Conservation (phyloP, 1,284 basidiomycete genomes). For the Irpex lacteus region DNA sequence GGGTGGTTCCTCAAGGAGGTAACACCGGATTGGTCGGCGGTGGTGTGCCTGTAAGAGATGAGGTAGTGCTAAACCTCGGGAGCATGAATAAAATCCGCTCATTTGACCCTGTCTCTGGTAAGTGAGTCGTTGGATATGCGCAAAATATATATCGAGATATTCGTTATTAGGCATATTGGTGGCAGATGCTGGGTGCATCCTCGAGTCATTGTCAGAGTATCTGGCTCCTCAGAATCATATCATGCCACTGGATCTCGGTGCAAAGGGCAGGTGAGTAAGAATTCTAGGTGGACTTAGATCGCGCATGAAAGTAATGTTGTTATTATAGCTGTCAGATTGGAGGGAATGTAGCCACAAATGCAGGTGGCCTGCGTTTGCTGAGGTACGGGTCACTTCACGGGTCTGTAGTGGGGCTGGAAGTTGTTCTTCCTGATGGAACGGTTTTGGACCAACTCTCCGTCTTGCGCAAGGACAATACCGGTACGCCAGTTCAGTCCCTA, state of each 20-base stretch:
- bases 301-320: background rate
- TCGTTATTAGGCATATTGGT: constrained; percentile 59
- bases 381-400: constrained; percentile 97
- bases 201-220: constrained; percentile 89
- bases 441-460: constrained; percentile 83
- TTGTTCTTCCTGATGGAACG: constrained; percentile 96
- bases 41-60: constrained; percentile 87
- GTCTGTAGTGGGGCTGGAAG: constrained; percentile 94
- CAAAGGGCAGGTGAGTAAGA: constrained; percentile 83
- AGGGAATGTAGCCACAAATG: constrained; percentile 97
- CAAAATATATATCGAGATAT: constrained; percentile 9
- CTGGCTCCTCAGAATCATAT: constrained; percentile 90
- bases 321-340: constrained; percentile 88
- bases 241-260: constrained; percentile 97
- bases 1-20: constrained; percentile 95
- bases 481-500: constrained; percentile 39
- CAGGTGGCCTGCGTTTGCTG: constrained; percentile 90
- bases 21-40: constrained; percentile 99
- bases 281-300: background rate
- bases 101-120: constrained; percentile 91
- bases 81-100: constrained; percentile 86
- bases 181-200: constrained; percentile 90
- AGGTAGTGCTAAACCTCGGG: constrained; percentile 83
- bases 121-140: constrained; percentile 20
- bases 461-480: constrained; percentile 97